A percentile compares a stretch with the other conserved stretches of the same genome.
Conservation (phyloP, 176 grass and related monocot genomes). For the Carex parvula region DNA sequence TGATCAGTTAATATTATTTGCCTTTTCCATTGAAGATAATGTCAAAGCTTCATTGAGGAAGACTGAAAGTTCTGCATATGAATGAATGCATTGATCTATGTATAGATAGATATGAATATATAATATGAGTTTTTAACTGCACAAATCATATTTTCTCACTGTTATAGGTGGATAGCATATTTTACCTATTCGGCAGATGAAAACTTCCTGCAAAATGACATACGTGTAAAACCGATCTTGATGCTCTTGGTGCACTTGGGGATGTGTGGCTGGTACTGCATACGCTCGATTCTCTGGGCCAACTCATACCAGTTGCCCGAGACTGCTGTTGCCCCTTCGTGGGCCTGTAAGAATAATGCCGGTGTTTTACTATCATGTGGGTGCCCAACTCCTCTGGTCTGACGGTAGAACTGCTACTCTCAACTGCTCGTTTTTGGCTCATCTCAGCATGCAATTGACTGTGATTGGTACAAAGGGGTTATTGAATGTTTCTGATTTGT, state of each 20-base stretch:
- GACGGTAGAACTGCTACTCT: constrained; percentile 50
- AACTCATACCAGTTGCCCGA: constrained; percentile 52
- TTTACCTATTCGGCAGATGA: constrained; percentile 37
- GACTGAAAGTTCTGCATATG: neutral
- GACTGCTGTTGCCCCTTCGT: constrained; percentile 27
- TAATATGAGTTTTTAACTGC: neutral
- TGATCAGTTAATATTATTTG: neutral
- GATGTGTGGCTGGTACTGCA: constrained; percentile 87
- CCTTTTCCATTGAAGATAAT: neutral
- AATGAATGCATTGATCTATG: neutral
- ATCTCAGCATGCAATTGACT: constrained; percentile 51
- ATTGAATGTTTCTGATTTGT: constrained; percentile 51
- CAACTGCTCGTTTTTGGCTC: constrained; percentile 61
- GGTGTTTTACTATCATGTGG: constrained; percentile 58
- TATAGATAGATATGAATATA: neutral
- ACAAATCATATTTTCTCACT: neutral
- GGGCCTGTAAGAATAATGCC: constrained; percentile 47
- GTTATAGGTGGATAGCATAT: constrained; percentile 51
- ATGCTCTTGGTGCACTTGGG: constrained; percentile 61
- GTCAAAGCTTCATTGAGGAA: neutral
- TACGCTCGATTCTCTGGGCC: constrained; percentile 59
- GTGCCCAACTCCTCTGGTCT: constrained; percentile 43
- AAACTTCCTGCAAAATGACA: constrained; percentile 73
- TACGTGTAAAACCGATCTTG: constrained; percentile 80
- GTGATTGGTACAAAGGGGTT: constrained; percentile 52